Evolutionary conservation across 345 rosid genomes (phyloP).

Genomic region (Erysimum cheiranthoides): DNA sequence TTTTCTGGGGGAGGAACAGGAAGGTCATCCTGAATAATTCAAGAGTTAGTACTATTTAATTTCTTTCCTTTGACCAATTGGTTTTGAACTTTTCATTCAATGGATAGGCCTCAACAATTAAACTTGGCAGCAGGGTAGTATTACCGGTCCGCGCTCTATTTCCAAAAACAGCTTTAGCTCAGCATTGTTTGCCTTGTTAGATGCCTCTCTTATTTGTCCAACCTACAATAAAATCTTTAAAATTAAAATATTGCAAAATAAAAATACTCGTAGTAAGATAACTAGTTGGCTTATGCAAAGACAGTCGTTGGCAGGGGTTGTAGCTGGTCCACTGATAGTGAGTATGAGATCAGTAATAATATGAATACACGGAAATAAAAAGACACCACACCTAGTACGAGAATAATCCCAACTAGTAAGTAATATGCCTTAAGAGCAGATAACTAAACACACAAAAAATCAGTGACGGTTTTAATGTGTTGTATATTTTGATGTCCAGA

Average conservation of each 20-base stretch:
- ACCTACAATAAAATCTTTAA: constrained; percentile 58
- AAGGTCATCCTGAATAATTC: constrained; percentile 64
- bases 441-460: constrained; percentile 11
- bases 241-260: constrained; percentile 1
- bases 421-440: constrained; percentile 17
- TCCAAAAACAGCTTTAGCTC: constrained; percentile 92
- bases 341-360: background rate
- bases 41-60: constrained; percentile 9
- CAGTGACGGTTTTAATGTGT: background rate
- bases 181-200: constrained; percentile 76
- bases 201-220: constrained; percentile 86
- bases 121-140: constrained; percentile 29
- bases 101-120: constrained; percentile 2
- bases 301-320: background rate
- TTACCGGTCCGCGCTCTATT: constrained; percentile 81
- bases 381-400: constrained; percentile 18
- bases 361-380: background rate
- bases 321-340: constrained; percentile 13
- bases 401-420: constrained; percentile 14
- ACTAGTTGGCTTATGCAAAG: constrained; percentile 12
- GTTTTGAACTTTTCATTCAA: constrained; percentile 17
- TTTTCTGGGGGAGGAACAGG: constrained; percentile 72
- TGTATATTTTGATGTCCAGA: background rate
- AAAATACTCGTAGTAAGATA: constrained; percentile 1
- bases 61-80: constrained; percentile 13